Conservation (phyloP, 2,329 filamentous ascomycete genomes). For the Claviceps fusiformis region DNA sequence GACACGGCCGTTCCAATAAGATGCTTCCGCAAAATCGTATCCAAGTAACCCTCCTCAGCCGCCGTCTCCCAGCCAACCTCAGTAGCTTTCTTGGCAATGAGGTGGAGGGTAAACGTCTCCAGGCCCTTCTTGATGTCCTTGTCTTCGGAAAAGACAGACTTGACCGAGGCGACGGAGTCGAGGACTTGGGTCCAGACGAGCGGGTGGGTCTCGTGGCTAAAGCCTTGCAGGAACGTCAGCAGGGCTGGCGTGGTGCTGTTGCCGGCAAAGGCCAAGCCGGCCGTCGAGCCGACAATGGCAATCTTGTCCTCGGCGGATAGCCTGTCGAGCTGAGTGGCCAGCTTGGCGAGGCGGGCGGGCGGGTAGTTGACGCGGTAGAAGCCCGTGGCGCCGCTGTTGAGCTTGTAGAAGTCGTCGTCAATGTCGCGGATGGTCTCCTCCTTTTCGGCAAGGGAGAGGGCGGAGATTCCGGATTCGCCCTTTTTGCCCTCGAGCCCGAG, state of each 20-base stretch:
- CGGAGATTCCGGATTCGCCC: conserved; percentile 46
- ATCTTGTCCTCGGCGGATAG: conserved; percentile 84
- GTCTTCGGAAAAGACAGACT: conserved; percentile 74
- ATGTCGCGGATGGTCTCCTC: conserved; percentile 63
- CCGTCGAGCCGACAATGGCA: conserved; percentile 77
- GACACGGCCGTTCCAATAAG: conserved; percentile 64
- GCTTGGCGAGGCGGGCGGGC: conserved; percentile 63
- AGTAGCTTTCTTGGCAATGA: conserved; percentile 62
- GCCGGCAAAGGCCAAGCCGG: conserved; percentile 77
- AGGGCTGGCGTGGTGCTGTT: conserved; percentile 71
- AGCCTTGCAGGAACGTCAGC: conserved; percentile 72
- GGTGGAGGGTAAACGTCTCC: conserved; percentile 63
- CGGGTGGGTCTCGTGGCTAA: conserved; percentile 68
- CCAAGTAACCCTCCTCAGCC: conserved; percentile 68
- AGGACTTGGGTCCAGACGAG: conserved; percentile 83
- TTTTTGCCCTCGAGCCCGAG: conserved; percentile 69
- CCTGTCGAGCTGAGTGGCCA: conserved; percentile 62
- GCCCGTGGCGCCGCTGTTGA: conserved; percentile 79
- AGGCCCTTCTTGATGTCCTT: conserved; percentile 57
- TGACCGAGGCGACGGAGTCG: conserved; percentile 60
- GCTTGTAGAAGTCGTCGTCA: conserved; percentile 75
- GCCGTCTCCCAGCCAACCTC: conserved; percentile 76
- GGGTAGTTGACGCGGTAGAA: conserved; percentile 92
- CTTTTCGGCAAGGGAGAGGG: conserved; percentile 60
- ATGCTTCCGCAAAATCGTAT: conserved; percentile 67